Evolutionary conservation across 2,329 filamentous ascomycete genomes (phyloP), one percentile per base, ranked within the genome.

Genomic region (Hypoxylon sp.): DNA sequence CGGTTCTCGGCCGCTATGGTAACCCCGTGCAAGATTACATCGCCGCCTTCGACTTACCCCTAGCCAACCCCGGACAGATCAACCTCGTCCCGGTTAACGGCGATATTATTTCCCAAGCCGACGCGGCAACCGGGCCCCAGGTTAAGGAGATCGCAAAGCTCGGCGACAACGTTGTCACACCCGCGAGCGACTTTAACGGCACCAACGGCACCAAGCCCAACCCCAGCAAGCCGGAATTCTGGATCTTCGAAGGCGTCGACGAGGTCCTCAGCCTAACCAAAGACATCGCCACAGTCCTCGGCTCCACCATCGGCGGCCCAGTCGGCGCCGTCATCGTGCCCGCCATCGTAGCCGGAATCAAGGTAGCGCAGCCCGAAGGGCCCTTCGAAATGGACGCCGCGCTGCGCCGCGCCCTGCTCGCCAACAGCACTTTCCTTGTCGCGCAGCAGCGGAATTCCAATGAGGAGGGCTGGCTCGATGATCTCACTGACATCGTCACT

Each of bases 171-270:
- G 35, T 63, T 25, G 44, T 42, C 11, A n/a, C 51, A 4, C 51
- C 60, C 22, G 30, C 10, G 11, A 35, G 20, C 31, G 42, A 17
- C 42, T 13, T 17, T 7, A 17, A 35, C 14, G 30, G 49, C 49
- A 35, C 13, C 13, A 51, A 44, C 6, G 10, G 27, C 8, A 51
- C 37, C 17, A 51, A 44, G 20, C 2, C 54, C 22, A 49, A 49
- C 22, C 2, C 44, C 8, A 37, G 3, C 25, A 64, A 53, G 17
- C 4, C 53, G 46, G 61, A 64, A 22, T 64, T 54, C 33, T 58
- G 61, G 54, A 64, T 63, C 53, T 63, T 57, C 61, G 61, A 63
- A n/a, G 61, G 61, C 35, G 53, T 37, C n/a, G 61, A 63, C 33
- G 61, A 63, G 44, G 57, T 63, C 53, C 42, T 63, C 35, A 33